These are phyloP conservation scores for Xanthoconium stramineum DNA, from an alignment of 768 basidiomycete species.

Conservation along the genomic window DNA sequence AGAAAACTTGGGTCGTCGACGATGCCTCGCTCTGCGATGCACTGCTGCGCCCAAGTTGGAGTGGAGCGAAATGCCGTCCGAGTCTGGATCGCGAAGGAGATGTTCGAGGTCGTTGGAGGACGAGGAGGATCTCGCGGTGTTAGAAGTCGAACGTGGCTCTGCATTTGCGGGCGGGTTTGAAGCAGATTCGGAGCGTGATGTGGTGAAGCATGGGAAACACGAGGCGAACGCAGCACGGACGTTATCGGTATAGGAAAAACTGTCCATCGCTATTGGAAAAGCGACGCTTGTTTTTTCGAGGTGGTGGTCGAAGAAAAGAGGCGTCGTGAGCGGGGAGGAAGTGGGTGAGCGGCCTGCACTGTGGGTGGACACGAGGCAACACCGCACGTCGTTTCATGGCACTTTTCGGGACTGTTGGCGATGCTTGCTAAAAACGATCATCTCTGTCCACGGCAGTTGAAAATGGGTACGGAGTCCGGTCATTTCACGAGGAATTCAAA, in stretches of 20 bases:
- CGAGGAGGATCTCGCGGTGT: slow-evolving; percentile 7
- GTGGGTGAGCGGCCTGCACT: not conserved
- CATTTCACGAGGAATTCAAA: no score
- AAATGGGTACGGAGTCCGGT: no score
- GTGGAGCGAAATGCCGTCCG: slow-evolving; percentile 64
- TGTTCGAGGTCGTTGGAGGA: slow-evolving; percentile 44
- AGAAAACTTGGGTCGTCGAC: slow-evolving; percentile 31
- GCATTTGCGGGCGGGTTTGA: slow-evolving; percentile 9
- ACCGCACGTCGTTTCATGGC: not conserved
- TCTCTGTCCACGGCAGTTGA: no score
- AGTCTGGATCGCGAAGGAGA: slow-evolving; percentile 48
- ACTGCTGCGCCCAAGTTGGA: slow-evolving; percentile 48
- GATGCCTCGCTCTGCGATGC: slow-evolving; percentile 32
- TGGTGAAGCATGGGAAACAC: slow-evolving; percentile 56
- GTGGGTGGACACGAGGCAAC: not conserved
- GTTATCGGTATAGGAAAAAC: slow-evolving; percentile 62
- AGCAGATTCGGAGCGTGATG: slow-evolving; percentile 34
- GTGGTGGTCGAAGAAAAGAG: not conserved
- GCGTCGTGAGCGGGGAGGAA: not conserved
- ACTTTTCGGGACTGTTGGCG: no score
- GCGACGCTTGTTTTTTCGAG: not conserved
- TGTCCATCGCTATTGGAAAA: slow-evolving; percentile 31
- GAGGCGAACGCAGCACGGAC: slow-evolving; percentile 55
- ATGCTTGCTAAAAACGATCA: no score
- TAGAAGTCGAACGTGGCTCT: slow-evolving; percentile 26